These are phyloP conservation scores for Tolypocladium tropicale DNA, from an alignment of 2,329 filamentous ascomycete species.

Conservation along the genomic window DNA sequence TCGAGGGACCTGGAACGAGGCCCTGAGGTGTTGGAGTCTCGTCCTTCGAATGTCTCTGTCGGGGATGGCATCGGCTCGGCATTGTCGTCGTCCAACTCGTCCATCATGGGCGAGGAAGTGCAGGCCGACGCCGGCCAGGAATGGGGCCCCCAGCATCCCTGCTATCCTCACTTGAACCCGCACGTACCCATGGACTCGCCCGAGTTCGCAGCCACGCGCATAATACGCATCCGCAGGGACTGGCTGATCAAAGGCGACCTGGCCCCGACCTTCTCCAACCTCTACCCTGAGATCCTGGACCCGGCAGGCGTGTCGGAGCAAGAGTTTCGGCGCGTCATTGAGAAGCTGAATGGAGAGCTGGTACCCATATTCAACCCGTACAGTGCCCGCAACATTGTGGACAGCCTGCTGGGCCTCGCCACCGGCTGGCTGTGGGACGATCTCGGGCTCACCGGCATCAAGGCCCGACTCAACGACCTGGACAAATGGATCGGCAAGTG, in stretches of 20 bases:
- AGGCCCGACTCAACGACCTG: constrained; percentile 56
- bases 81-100: constrained; percentile 46
- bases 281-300: constrained; percentile 93
- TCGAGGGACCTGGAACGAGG: constrained; percentile 47
- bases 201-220: constrained; percentile 67
- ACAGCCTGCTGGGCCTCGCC: constrained; percentile 66
- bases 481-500: constrained; percentile 80
- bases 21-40: constrained; percentile 31
- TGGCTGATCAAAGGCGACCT: constrained; percentile 86
- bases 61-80: constrained; percentile 43
- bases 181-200: constrained; percentile 72
- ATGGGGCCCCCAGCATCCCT: constrained; percentile 92
- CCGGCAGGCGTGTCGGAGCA: constrained; percentile 71
- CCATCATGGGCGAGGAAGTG: constrained; percentile 54
- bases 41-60: constrained; percentile 37
- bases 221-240: constrained; percentile 85
- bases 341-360: constrained; percentile 71
- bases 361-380: constrained; percentile 73
- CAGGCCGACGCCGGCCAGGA: constrained; percentile 60
- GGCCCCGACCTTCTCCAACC: constrained; percentile 85
- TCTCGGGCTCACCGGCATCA: constrained; percentile 65
- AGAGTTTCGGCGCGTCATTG: constrained; percentile 74
- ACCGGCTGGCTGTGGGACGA: constrained; percentile 97
- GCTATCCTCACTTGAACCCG: constrained; percentile 86
- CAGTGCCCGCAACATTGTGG: constrained; percentile 64